Percentiles rank a stretch among this genome's conserved stretches.
phyloP scores from a whole-genome alignment of 331 rosid genomes.

The Arachis monticola region DNA sequence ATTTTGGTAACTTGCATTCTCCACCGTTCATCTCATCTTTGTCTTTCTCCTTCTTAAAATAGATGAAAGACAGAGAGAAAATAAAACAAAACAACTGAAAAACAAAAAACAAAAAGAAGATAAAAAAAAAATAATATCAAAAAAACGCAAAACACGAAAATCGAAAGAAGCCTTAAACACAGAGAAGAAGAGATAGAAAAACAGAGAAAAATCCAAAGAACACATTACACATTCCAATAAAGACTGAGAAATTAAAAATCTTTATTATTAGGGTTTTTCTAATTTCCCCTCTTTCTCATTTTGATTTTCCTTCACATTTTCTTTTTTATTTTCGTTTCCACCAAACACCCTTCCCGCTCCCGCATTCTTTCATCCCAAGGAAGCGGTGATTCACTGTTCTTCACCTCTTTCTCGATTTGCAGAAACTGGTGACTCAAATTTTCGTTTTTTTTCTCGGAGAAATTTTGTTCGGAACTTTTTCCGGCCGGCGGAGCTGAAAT shows the following conservation, averaged over 20 bases:
- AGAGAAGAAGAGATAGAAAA: conserved; percentile 6
- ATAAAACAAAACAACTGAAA: not conserved
- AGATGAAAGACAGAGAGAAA: not conserved
- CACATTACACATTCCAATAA: not conserved
- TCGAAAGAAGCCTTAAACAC: conserved; percentile 7
- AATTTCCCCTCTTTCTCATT: not conserved
- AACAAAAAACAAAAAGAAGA: conserved; percentile 30
- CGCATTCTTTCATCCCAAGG: conserved; percentile 33
- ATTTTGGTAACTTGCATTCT: not conserved
- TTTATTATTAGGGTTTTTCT: conserved; percentile 56
- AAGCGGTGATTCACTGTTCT: conserved; percentile 32
- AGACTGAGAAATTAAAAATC: not conserved
- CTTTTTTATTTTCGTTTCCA: conserved; percentile 48
- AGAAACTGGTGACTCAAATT: not conserved
- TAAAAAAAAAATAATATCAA: conserved; percentile 33
- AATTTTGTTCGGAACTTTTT: conserved; percentile 9
- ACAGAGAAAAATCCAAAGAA: not conserved
- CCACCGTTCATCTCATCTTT: conserved; percentile 21
- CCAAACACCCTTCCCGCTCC: conserved; percentile 62
- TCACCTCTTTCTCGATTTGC: conserved; percentile 11
- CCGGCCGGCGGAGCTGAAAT: conserved; percentile 15
- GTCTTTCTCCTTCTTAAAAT: not conserved
- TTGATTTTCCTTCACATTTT: not conserved
- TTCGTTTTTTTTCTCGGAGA: not conserved
- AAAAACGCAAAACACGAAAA: conserved; percentile 3